Evolutionary conservation across 345 rosid genomes (phyloP), one percentile per base, ranked within the genome.

Genomic region (Salix suchowensis): DNA sequence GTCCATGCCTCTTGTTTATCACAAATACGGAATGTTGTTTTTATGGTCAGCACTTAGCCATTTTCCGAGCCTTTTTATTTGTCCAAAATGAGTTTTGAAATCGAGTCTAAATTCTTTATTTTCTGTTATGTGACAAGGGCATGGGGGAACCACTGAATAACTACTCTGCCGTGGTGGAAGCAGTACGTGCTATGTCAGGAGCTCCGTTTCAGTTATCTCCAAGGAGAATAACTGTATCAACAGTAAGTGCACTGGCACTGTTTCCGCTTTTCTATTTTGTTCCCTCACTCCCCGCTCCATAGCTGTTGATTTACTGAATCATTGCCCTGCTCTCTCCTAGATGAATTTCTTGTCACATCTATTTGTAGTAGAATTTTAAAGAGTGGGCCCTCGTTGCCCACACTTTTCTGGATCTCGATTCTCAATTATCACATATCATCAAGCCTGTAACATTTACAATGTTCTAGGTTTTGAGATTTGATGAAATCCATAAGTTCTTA

Each of bases 101-200:
- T 71, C 28, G 40, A 66, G 26, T 30, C 61, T 62, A 55, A 67
- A 55, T 6, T 23, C 65, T 68, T 67, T 72, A 66, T 58, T 80
- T 77, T 85, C 64, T 44, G 18, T 77, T 65, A 58, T 79, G 34
- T 89, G 68, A 67, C 72, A 78, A 96, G 99, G 99, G 99, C 73
- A 96, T 96, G 99, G 99, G 99, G 60, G 99, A 96, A 65, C 99
- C 99, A 13, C 84, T 96, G 78, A 96, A 96, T 85, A 96, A 96
- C 82, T 96, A 96, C 81, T 68, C 84, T 78, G 89, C 91, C 10
- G 81, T 93, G 75, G 99, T 93, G 39, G 98, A 96, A 86, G 94
- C 97, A 80, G 81, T 96, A 10, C 91, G 85, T 36, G 87, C 76
- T 74, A 93, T 96, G 96, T 82, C 84, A 66, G 89, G 89, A 67